Evolutionary conservation across 1,139 yeast species (phyloP).

Genomic region (Casaregolazyma lundiana): DNA sequence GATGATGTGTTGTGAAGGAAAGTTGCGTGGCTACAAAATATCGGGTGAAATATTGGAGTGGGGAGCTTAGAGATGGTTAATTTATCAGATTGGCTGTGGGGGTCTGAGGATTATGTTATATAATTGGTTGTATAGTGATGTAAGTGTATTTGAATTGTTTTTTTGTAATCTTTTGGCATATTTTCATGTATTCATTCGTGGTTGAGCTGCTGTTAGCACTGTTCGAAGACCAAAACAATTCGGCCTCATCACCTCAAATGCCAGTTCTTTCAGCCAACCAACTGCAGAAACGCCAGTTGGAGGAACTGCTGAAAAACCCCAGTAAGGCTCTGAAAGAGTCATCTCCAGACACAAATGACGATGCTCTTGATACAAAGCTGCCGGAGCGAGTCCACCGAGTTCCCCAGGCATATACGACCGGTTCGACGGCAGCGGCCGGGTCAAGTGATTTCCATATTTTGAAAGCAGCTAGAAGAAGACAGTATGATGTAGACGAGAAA

Average conservation of each 20-base stretch:
- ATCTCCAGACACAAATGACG: conserved; percentile 1
- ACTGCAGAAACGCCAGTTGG: conserved; percentile 27
- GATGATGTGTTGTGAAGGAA: conserved; percentile 10
- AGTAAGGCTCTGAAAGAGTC: conserved; percentile 15
- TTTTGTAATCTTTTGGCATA: too few species aligned
- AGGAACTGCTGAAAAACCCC: conserved; percentile 22
- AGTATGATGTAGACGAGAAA: conserved; percentile 29
- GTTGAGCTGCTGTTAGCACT: too few species aligned
- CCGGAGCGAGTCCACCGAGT: neutral
- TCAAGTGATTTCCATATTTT: conserved; percentile 38
- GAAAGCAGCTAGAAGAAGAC: conserved; percentile 33
- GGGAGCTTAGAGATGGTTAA: too few species aligned
- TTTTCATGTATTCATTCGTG: too few species aligned
- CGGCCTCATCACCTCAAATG: neutral
- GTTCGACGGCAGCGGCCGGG: conserved; percentile 38
- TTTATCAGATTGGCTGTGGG: too few species aligned
- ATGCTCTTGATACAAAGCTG: neutral
- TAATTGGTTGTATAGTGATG: too few species aligned
- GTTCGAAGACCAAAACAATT: too few species aligned
- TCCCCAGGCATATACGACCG: conserved; percentile 25
- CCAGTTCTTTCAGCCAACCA: conserved; percentile 11
- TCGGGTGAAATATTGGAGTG: too few species aligned
- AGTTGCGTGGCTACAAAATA: conserved; percentile 1
- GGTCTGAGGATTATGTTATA: too few species aligned
- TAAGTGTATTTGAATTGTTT: too few species aligned